Evolutionary conservation across 495 filamentous ascomycete genomes (phyloP), one percentile per base, ranked within the genome.

Genomic region (Talaromyces trachyspermus): DNA sequence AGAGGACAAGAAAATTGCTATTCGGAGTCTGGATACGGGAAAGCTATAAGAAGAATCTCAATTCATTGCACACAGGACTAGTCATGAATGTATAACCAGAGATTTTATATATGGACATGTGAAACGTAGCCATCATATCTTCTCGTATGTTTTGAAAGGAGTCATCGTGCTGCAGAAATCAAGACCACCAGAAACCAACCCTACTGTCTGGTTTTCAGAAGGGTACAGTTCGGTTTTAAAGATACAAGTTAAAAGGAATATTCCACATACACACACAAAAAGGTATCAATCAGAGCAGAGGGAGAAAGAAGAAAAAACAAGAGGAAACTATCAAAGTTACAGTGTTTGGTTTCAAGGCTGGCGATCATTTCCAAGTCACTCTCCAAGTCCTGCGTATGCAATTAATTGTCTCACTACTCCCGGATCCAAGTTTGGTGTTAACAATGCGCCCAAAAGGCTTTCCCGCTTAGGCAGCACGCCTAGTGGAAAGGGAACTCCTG

Each of bases 331-430:
- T 24, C 39, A 42, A n/a, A 40, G 39, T 42, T 42, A 26, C 20
- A 42, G 12, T 8, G 19, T 42, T 24, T 42, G n/a, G n/a, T n/a
- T n/a, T n/a, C n/a, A n/a, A n/a, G n/a, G n/a, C n/a, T n/a, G n/a
- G n/a, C n/a, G n/a, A n/a, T 35, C 22, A 9, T 35, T 43, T 39
- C 23, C 32, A 40, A n/a, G 40, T 59, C 49, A 73, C 46, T 65
- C 71, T 47, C 78, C 81, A 49, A 88, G 68, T 41, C 72, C 75
- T 22, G 83, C 81, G 64, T 86, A 89, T 35, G 76, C 75, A 57
- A 85, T 79, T 50, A 92, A 64, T 52, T 91, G 80, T 48, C 81
- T 81, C 53, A 91, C 68, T 54, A 90, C 75, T 22, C 59, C 74
- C 46, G 61, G 69, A 59, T 76, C 75, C 63, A 71, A 74, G 64